Percentiles rank a stretch among this genome's conserved stretches.
Conservation (phyloP, 768 basidiomycete genomes). For the Antrodiella citrinella region DNA sequence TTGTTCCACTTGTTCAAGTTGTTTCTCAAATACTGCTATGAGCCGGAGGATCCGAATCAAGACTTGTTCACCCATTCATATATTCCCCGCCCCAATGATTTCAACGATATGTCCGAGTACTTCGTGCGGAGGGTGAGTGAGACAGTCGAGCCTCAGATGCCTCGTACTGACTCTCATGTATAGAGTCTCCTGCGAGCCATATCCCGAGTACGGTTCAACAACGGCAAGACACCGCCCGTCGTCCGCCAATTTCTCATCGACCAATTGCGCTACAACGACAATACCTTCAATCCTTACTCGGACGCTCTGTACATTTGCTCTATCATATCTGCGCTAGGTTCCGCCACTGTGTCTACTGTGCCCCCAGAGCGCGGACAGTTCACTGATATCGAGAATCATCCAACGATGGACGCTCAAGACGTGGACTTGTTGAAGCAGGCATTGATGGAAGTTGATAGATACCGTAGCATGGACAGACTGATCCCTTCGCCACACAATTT, state of each 20-base stretch:
- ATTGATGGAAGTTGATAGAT: slow-evolving; percentile 77
- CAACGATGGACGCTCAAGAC: slow-evolving; percentile 63
- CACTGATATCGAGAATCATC: slow-evolving; percentile 55
- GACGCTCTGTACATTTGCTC: slow-evolving; percentile 89
- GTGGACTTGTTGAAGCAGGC: slow-evolving; percentile 65
- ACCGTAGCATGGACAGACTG: slow-evolving; percentile 89
- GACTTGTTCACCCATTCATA: slow-evolving; percentile 83
- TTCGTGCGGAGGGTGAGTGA: slow-evolving; percentile 85
- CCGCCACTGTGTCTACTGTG: slow-evolving; percentile 66
- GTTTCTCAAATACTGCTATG: slow-evolving; percentile 85
- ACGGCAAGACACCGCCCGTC: slow-evolving; percentile 78
- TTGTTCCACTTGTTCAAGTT: slow-evolving; percentile 95
- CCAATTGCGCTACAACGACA: slow-evolving; percentile 92
- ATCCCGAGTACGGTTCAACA: slow-evolving; percentile 79
- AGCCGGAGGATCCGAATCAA: slow-evolving; percentile 72
- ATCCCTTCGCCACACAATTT: slow-evolving; percentile 94
- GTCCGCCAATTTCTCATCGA: slow-evolving; percentile 87
- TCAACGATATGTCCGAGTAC: slow-evolving; percentile 85
- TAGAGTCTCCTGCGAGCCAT: slow-evolving; percentile 78
- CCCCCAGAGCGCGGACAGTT: slow-evolving; percentile 79
- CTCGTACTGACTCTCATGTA: background rate
- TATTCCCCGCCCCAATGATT: slow-evolving; percentile 94
- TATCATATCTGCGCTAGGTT: slow-evolving; percentile 75
- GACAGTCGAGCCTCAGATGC: too few species aligned
- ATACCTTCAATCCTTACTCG: slow-evolving; percentile 86